phyloP scores from a whole-genome alignment of 139 green algal species.

The Picochlorum sp. region DNA sequence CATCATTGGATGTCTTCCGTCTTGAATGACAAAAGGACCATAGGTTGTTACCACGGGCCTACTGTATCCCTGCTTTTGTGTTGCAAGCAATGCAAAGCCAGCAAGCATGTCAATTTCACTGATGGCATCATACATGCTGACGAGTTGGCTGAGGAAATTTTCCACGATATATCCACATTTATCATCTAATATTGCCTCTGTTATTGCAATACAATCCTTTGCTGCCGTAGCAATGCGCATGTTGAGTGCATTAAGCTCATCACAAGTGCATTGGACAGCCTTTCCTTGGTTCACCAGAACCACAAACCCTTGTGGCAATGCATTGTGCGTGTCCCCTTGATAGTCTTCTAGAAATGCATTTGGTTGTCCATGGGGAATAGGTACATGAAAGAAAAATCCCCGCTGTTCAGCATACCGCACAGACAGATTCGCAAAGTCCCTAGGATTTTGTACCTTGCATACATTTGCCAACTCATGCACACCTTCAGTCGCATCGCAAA shows the following conservation, averaged over 20 bases:
- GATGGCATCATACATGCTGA: constrained; percentile 62
- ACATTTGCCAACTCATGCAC: constrained; percentile 58
- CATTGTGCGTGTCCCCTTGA: background rate
- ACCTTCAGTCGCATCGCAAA: constrained; percentile 67
- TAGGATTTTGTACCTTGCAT: constrained; percentile 14
- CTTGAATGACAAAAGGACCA: constrained; percentile 44
- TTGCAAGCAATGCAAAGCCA: constrained; percentile 44
- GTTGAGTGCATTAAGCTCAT: constrained; percentile 84
- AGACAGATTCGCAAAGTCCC: constrained; percentile 33
- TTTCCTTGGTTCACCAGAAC: constrained; percentile 4
- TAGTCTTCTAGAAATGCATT: background rate
- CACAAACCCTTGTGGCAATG: background rate
- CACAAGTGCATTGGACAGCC: constrained; percentile 50
- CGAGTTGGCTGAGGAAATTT: constrained; percentile 50
- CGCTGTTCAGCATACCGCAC: constrained; percentile 52
- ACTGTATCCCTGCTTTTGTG: constrained; percentile 23
- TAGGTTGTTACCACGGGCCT: constrained; percentile 29
- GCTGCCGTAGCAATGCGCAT: constrained; percentile 59
- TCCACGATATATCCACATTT: constrained; percentile 24
- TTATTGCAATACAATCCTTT: constrained; percentile 72
- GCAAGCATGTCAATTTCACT: constrained; percentile 75
- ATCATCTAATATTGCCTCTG: constrained; percentile 61
- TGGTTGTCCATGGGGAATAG: background rate
- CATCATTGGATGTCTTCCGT: constrained; percentile 43
- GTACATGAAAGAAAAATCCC: constrained; percentile 59